Conservation (phyloP, 2,329 filamentous ascomycete genomes). For the Fusarium acutatum region DNA sequence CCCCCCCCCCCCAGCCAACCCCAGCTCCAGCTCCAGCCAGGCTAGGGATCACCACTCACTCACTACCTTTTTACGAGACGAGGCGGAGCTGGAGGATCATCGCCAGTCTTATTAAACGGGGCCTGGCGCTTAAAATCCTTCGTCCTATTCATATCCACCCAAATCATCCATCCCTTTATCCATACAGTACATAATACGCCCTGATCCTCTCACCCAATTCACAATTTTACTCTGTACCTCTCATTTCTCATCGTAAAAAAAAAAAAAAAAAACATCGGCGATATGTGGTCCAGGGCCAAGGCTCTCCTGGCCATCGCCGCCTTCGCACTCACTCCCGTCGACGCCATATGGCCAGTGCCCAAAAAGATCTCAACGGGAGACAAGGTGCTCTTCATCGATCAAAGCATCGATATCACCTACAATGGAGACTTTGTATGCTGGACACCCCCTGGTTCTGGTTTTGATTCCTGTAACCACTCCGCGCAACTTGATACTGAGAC, state of each 20-base stretch:
- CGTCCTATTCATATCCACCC: conserved; percentile 9
- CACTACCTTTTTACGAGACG: background rate
- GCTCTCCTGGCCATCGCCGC: conserved; percentile 51
- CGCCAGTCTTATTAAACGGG: conserved; percentile 37
- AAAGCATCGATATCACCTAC: conserved; percentile 63
- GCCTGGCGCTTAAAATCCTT: conserved; percentile 16
- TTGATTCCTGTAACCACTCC: conserved; percentile 30
- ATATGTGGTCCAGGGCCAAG: conserved; percentile 43
- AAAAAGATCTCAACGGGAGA: conserved; percentile 60
- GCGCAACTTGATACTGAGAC: conserved; percentile 44
- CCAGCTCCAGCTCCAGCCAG: background rate
- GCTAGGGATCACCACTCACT: conserved; percentile 11
- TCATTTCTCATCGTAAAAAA: background rate
- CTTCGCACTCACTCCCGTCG: conserved; percentile 51
- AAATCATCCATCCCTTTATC: background rate
- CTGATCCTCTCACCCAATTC: background rate
- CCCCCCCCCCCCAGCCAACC: background rate
- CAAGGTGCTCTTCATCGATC: conserved; percentile 61
- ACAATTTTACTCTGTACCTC: background rate
- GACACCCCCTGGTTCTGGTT: conserved; percentile 45
- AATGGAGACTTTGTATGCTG: conserved; percentile 66
- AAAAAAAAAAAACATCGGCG: background rate
- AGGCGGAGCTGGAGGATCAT: conserved; percentile 27
- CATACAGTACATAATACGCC: conserved; percentile 6
- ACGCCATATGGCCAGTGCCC: conserved; percentile 68